Evolutionary conservation across 148 eudicot genomes (phyloP).

Genomic region (Spergularia bocconei): DNA sequence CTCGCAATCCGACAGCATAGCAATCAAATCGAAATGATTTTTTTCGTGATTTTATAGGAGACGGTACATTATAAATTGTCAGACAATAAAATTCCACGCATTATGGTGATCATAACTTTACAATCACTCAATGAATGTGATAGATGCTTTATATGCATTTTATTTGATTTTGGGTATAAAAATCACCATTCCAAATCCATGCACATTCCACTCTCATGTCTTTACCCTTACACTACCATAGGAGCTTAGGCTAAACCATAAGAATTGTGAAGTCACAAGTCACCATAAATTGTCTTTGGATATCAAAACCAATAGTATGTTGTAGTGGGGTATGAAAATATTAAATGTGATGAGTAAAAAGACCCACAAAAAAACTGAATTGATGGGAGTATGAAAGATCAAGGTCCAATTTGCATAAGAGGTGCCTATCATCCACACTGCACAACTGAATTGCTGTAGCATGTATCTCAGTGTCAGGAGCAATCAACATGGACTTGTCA

Average conservation of each 20-base stretch:
- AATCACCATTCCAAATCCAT: conserved; percentile 15
- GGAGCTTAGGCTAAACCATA: too few species aligned
- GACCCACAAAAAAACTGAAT: conserved; percentile 23
- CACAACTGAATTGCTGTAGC: conserved; percentile 41
- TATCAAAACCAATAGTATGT: background rate
- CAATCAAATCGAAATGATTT: too few species aligned
- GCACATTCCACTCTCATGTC: conserved; percentile 6
- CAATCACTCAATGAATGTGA: conserved; percentile 14
- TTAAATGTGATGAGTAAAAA: conserved; percentile 25
- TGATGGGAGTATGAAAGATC: conserved; percentile 34
- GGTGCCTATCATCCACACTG: conserved; percentile 29
- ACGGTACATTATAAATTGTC: background rate
- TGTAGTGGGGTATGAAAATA: conserved; percentile 14
- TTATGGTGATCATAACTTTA: conserved; percentile 7
- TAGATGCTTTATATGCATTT: background rate
- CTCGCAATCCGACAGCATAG: background rate
- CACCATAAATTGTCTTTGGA: conserved; percentile 23
- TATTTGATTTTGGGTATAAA: background rate
- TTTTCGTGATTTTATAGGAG: too few species aligned
- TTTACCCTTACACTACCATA: too few species aligned
- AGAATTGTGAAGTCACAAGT: conserved; percentile 29
- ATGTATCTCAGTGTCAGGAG: conserved; percentile 29
- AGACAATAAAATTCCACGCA: background rate
- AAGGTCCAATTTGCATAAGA: conserved; percentile 34
- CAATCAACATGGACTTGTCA: conserved; percentile 34